Percentiles rank a stretch among this genome's conserved stretches.
phyloP scores from a whole-genome alignment of 106 monocot genomes.

The Dendrobium catenatum region DNA sequence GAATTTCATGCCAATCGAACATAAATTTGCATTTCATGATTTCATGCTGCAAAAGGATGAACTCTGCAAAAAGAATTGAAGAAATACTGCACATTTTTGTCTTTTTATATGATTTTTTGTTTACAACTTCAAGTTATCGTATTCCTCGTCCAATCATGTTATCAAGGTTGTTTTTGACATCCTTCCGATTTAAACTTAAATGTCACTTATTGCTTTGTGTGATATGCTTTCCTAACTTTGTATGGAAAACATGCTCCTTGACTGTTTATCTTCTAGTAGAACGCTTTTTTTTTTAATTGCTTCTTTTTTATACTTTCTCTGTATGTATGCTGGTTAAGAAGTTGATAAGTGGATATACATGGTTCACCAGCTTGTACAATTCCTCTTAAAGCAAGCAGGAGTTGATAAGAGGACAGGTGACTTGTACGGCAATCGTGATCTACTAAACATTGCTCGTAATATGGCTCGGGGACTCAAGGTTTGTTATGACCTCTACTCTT shows the following conservation, averaged over 20 bases:
- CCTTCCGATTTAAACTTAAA: neutral
- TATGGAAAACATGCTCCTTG: neutral
- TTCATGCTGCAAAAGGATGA: neutral
- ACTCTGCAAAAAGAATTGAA: neutral
- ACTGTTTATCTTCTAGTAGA: neutral
- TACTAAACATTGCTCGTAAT: constrained; percentile 69
- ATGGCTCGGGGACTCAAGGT: constrained; percentile 83
- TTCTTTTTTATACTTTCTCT: neutral
- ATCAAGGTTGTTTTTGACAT: neutral
- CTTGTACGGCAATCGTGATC: constrained; percentile 69
- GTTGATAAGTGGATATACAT: constrained; percentile 7
- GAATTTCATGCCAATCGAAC: neutral
- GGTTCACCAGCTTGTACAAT: constrained; percentile 59
- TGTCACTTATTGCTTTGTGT: too few species aligned
- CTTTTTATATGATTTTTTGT: neutral
- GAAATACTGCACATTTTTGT: neutral
- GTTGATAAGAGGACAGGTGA: constrained; percentile 72
- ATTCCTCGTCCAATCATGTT: neutral
- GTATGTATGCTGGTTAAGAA: neutral
- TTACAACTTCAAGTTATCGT: neutral
- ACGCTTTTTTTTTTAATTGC: neutral
- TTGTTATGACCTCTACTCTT: constrained; percentile 5
- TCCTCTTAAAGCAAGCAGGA: constrained; percentile 74
- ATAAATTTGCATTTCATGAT: neutral
- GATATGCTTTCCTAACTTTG: too few species aligned